Base-by-base conservation (phyloP, 768 basidiomycete genomes). In the Gloeostereum incarnatum region DNA sequence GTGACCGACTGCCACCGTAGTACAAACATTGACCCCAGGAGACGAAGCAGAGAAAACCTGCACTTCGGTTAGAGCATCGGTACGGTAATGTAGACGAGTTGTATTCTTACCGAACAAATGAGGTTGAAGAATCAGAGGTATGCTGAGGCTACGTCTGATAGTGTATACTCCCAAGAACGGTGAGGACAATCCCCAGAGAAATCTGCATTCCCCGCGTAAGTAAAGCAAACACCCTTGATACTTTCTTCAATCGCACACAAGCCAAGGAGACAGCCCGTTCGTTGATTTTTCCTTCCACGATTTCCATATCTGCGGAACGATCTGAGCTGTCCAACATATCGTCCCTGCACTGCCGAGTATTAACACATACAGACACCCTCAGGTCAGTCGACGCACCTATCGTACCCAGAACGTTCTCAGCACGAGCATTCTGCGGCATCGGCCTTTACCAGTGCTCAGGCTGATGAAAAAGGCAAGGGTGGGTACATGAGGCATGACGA, bases 251-350 rank as follows among this genome's bases (percentile, higher is more conserved):
- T 24, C 63, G 40, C 53, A 79, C 81, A 86, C 71, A 22, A 90
- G 66, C 55, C 59, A 73, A 10, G 65, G 69, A 1, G 83, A 86
- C 7, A 89, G 62, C 0, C 87, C 86, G 19, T 72, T 63, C 0
- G 80, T 83, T 17, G 72, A 74, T 49, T 86, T 81, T 14, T 63
- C 61, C 24, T 73, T 65, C 61, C 73, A 81, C 45, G 71, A 81
- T 56, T 89, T 86, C 73, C 75, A 72, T 17, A 84, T 65, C 46
- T 86, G 82, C 5, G 83, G 84, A 22, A 85, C 53, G 10, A 86
- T 51, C 46, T 82, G 81, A 10, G 67, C 61, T 3, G 72, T 73
- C 82, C 81, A 83, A 43, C 71, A 74, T 8, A 81, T 54, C 0
- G 80, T 73, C 2, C 81, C n/a, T n/a, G n/a, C n/a, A n/a, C 81